These are phyloP conservation scores for Aspergillus felis DNA, from an alignment of 2,329 filamentous ascomycete genomes.

Conservation along the genomic window DNA sequence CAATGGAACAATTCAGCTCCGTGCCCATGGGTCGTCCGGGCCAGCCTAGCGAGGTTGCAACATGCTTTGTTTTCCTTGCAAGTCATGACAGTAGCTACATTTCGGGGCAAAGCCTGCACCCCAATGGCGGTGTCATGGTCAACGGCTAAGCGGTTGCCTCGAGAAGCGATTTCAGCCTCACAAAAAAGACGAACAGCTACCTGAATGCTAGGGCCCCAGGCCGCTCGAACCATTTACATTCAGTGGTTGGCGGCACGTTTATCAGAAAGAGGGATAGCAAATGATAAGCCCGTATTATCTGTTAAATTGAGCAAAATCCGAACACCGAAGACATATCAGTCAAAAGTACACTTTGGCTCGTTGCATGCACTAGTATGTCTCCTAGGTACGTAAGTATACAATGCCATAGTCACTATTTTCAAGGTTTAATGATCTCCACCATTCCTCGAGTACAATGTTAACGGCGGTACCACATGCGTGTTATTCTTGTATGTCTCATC, in stretches of 20 bases:
- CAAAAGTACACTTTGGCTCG: neutral
- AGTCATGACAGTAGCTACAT: constrained; percentile 70
- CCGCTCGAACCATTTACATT: neutral
- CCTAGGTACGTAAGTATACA: neutral
- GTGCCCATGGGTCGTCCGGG: constrained; percentile 72
- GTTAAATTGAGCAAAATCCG: neutral
- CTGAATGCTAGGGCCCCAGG: neutral
- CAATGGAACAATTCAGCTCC: constrained; percentile 66
- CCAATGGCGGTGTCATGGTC: constrained; percentile 57
- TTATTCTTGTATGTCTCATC: constrained; percentile 60
- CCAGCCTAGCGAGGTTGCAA: constrained; percentile 77
- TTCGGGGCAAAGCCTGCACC: constrained; percentile 67
- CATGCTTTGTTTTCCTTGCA: constrained; percentile 77
- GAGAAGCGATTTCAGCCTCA: neutral
- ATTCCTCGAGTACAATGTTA: constrained; percentile 15
- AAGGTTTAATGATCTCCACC: neutral
- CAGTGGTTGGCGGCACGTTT: neutral
- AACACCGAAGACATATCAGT: neutral
- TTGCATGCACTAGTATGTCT: neutral
- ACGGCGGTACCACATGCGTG: constrained; percentile 57
- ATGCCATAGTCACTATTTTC: neutral
- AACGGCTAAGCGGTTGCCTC: constrained; percentile 36
- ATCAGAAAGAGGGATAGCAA: neutral
- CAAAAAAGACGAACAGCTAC: neutral
- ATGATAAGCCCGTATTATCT: neutral